Evolutionary conservation across 176 grass and related monocot genomes (phyloP), one percentile per base, ranked within the genome.

Genomic region (Cocos nucifera): DNA sequence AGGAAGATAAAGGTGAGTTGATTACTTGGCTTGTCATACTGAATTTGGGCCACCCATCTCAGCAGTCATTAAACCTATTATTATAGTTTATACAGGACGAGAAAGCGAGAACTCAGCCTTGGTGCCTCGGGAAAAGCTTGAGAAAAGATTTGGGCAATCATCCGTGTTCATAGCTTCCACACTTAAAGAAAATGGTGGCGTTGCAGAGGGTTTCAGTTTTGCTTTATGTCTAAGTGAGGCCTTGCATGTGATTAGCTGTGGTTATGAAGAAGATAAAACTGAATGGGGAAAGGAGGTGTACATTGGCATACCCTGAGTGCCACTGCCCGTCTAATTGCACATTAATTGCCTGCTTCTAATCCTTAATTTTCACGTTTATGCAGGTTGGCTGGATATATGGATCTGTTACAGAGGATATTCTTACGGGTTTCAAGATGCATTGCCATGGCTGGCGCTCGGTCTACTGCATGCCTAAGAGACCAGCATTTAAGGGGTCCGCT

Each of bases 361-460:
- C 15, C 32, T 63, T 23, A 23, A 23, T 72, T 19, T 53, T 35
- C 9, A 9, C 44, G 2, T 32, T 53, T 72, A 4, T 32, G 4
- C 66, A 82, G 79, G 79, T 76, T 70, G 79, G 79, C 49, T 82
- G 79, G 79, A 82, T 82, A 61, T 82, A 82, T 66, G 79, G 72
- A 59, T 80, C 78, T 0, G 78, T 80, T 25, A 80, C 78, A 4
- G 78, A 80, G 51, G 78, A 80, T 51, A 74, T 82, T 50, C 79
- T 82, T 10, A 82, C 79, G 1, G 79, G 79, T 49, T 82, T 82
- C 17, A 82, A 82, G 56, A 82, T 82, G 79, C 79, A 82, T 53
- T 76, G 79, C 39, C 79, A 82, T 28, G 79, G 79, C 17, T 82
- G 79, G 79, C 65, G 79, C 50, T 82, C 79, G 3, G 79, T 82